A percentile compares a stretch with the other conserved stretches of the same genome.
phyloP scores from a whole-genome alignment of 2,329 filamentous ascomycete genomes.

The Penicillium sclerotiorum region DNA sequence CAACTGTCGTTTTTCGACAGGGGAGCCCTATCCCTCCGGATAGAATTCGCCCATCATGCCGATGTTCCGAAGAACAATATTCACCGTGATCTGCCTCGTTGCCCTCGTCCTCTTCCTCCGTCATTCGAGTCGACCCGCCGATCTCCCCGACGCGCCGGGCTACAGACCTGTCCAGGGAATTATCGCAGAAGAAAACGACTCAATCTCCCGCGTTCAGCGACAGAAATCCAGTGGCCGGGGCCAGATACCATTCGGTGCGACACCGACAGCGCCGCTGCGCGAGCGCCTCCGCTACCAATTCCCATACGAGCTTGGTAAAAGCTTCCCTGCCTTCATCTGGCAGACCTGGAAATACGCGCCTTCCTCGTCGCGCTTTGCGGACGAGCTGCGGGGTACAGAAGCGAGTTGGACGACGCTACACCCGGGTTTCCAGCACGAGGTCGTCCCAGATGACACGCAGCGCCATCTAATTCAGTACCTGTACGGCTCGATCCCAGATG shows the following conservation, averaged over 20 bases:
- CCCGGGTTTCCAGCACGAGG: constrained; percentile 91
- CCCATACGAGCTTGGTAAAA: constrained; percentile 83
- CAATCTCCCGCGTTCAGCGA: constrained; percentile 9
- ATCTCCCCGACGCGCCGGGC: constrained; percentile 29
- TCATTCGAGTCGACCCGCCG: constrained; percentile 55
- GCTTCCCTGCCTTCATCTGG: constrained; percentile 98
- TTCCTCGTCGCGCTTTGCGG: constrained; percentile 71
- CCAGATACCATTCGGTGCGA: constrained; percentile 62
- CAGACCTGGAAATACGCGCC: constrained; percentile 96
- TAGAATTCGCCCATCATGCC: constrained; percentile 60
- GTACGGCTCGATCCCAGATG: constrained; percentile 79
- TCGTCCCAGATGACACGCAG: constrained; percentile 89
- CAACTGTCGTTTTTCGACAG: constrained; percentile 9
- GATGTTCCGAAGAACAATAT: constrained; percentile 73
- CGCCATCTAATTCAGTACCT: constrained; percentile 79
- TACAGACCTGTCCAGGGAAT: constrained; percentile 29
- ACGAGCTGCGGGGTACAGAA: constrained; percentile 77
- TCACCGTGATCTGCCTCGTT: constrained; percentile 70
- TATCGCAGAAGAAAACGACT: constrained; percentile 22
- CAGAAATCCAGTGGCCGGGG: constrained; percentile 20
- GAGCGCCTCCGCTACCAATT: constrained; percentile 88
- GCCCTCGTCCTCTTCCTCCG: constrained; percentile 71
- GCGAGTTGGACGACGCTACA: constrained; percentile 87
- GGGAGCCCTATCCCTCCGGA: constrained; percentile 1
- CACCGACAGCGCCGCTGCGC: constrained; percentile 72